Evolutionary conservation across 202 grass and related monocot genomes (phyloP).

Genomic region (Schoenoplectus tabernaemontani): DNA sequence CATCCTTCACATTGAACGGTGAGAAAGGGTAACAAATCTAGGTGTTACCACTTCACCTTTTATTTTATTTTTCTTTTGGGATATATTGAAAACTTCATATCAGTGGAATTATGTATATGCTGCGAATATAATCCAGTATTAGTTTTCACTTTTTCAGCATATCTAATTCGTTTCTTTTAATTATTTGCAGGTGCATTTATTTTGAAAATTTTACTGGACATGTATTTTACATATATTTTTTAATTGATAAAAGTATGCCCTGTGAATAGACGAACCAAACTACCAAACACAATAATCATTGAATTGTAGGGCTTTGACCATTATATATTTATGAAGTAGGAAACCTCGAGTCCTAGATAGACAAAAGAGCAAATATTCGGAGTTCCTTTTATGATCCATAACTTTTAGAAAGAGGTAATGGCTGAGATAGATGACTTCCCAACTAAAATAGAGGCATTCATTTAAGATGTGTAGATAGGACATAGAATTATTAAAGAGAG

Average conservation of each 20-base stretch:
- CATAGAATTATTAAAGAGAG: background rate
- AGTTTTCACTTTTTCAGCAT: background rate
- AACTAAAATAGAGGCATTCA: constrained; percentile 8
- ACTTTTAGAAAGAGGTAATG: background rate
- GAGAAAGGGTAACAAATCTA: background rate
- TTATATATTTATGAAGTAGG: background rate
- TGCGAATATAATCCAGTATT: background rate
- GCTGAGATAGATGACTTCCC: background rate
- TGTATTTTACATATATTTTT: background rate
- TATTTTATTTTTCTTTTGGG: background rate
- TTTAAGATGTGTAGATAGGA: background rate
- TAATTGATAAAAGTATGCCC: background rate
- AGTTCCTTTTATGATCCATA: background rate
- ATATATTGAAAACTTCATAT: background rate
- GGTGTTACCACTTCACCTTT: background rate
- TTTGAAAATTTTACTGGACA: background rate
- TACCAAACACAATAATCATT: background rate
- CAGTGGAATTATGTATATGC: background rate
- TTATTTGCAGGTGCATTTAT: background rate
- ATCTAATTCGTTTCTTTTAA: background rate
- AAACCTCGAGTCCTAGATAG: background rate
- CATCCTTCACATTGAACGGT: background rate
- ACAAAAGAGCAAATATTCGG: background rate
- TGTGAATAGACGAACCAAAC: background rate
- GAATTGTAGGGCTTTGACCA: background rate